These are phyloP conservation scores for Xylaria digitata DNA, from an alignment of 2,329 filamentous ascomycete species.

Conservation along the genomic window DNA sequence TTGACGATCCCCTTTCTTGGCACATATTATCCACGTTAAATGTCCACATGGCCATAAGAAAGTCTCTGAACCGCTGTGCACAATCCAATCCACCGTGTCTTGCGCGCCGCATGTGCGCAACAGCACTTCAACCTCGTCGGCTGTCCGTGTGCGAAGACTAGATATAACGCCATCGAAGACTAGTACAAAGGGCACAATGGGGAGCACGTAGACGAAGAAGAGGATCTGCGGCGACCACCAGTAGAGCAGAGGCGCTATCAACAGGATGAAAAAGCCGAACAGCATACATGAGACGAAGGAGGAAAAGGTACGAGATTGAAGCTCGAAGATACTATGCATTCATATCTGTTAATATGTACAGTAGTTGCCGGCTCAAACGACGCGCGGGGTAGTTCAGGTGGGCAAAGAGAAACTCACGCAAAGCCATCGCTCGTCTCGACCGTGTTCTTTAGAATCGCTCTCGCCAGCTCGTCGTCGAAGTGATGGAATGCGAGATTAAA, in stretches of 20 bases:
- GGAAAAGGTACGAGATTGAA: conserved; percentile 72
- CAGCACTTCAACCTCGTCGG: conserved; percentile 71
- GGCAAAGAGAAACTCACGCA: conserved; percentile 53
- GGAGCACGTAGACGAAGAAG: conserved; percentile 74
- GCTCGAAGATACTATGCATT: conserved; percentile 70
- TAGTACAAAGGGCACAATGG: conserved; percentile 74
- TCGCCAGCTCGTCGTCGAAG: conserved; percentile 73
- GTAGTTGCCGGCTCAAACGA: neutral
- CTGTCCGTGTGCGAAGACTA: conserved; percentile 73
- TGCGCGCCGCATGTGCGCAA: conserved; percentile 64
- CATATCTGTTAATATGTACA: neutral
- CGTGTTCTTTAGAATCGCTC: conserved; percentile 71
- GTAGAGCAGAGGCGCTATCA: conserved; percentile 65
- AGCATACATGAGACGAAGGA: conserved; percentile 65
- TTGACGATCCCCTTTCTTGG: conserved; percentile 48
- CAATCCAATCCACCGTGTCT: conserved; percentile 58
- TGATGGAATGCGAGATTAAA: conserved; percentile 84
- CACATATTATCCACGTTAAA: conserved; percentile 64
- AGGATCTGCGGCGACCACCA: conserved; percentile 60
- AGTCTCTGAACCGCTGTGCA: conserved; percentile 59
- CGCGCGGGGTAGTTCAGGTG: neutral
- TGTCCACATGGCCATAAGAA: conserved; percentile 64
- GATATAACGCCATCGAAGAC: conserved; percentile 77
- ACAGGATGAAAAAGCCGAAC: conserved; percentile 63
- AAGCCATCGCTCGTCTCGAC: conserved; percentile 74